Evolutionary conservation across 768 basidiomycete species (phyloP).

Genomic region (Podaxis sp.): DNA sequence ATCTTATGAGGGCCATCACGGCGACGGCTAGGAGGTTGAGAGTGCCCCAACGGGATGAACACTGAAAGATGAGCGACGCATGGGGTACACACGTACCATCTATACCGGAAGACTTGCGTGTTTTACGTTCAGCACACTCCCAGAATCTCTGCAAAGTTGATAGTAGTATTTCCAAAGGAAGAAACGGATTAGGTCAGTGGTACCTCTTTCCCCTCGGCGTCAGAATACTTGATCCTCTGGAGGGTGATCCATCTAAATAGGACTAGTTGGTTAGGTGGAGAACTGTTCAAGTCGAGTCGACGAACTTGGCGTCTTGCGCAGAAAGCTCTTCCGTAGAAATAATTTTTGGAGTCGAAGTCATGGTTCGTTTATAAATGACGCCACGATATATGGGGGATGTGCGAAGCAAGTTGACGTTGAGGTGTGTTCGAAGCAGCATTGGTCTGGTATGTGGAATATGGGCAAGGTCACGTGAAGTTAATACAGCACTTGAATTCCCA

Average conservation of each 20-base stretch:
- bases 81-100: slow-evolving; percentile 54
- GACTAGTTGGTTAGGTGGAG: neutral
- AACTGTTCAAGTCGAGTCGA: neutral
- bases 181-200: neutral
- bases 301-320: slow-evolving; percentile 55
- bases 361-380: neutral
- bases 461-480: neutral
- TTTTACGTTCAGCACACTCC: slow-evolving; percentile 87
- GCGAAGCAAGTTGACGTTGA: neutral
- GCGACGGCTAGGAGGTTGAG: slow-evolving; percentile 62
- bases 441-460: neutral
- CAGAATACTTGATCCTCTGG: slow-evolving; percentile 77
- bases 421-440: neutral
- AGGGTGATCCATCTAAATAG: slow-evolving; percentile 75
- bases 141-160: slow-evolving; percentile 60
- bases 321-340: slow-evolving; percentile 51
- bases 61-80: neutral
- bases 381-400: neutral
- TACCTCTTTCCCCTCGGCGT: slow-evolving; percentile 76
- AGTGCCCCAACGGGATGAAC: neutral
- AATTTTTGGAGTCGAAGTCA: slow-evolving; percentile 40
- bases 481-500: no score
- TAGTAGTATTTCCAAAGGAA: neutral
- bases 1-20: slow-evolving; percentile 76
- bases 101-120: slow-evolving; percentile 70